Evolutionary conservation across 352 stramenopile genomes (phyloP), one percentile per base, ranked within the genome.

Genomic region (Pythium sukuiense): DNA sequence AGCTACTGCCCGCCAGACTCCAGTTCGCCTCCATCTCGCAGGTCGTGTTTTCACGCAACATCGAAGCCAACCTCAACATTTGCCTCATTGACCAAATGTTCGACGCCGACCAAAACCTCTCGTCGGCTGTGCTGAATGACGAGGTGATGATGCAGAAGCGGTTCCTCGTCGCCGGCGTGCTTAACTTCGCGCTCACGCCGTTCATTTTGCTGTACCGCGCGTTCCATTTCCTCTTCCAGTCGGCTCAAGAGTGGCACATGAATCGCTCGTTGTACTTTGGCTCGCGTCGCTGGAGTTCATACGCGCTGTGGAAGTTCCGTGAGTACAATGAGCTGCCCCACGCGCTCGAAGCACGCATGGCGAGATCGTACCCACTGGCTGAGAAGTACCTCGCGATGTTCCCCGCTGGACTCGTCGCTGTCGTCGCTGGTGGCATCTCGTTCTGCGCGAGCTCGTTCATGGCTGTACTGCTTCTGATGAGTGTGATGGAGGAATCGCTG

Each of bases 241-340:
- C 98, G 73, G 87, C 96, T 5, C 98, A 99, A 76, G 96, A 99
- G 73, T 99, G 91, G 85, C 88, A 98, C 70, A 87, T 83, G 30
- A 95, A 91, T 35, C 72, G 72, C 18, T 86, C 92, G 39, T 82
- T 97, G 56, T 99, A 99, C 80, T 88, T 99, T 16, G 97, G 96
- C 8, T 95, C 97, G 29, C 87, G 95, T 41, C 90, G 97, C 41
- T 99, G 96, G 97, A 97, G 90, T 29, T 78, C 82, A 6, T 87
- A 95, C 57, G 87, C 91, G 39, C 64, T 93, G 20, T 97, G 90
- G 90, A 87, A 87, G 32, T 99, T 99, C 71, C 85, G 97, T 52
- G 97, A 99, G 80, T 99, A 99, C 81, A 99, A 99, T 76, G 98
- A 99, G 70, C 76, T 99, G 1, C 93, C 95, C n/a, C 97, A 99